Conservation (phyloP, 495 filamentous ascomycete species). For the Xylona heveae region DNA sequence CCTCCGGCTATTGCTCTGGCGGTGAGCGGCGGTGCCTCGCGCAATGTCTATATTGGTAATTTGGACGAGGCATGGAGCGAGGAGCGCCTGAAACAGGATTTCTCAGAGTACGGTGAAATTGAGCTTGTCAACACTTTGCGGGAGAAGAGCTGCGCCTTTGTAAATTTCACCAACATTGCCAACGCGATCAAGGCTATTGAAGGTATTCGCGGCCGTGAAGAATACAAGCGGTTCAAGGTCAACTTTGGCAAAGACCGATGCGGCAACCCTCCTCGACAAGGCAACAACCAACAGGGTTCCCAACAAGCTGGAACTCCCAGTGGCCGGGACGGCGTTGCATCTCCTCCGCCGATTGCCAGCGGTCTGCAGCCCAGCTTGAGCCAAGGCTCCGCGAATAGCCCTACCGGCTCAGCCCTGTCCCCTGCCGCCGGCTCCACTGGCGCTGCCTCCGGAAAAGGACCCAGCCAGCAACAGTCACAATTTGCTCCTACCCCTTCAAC, state of each 20-base stretch:
- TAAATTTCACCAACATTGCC: conserved; percentile 99
- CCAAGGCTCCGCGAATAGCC: conserved; percentile 46
- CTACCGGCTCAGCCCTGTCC: conserved; percentile 34
- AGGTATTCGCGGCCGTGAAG: conserved; percentile 78
- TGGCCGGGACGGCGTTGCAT: conserved; percentile 13
- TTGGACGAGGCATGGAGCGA: conserved; percentile 93
- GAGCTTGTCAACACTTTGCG: conserved; percentile 90
- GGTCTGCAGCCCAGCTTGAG: conserved; percentile 26
- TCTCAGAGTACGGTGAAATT: conserved; percentile 94
- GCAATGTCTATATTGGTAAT: conserved; percentile 96
- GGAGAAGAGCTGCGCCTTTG: conserved; percentile 98
- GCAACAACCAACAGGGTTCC: conserved; percentile 34
- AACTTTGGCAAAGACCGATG: conserved; percentile 99
- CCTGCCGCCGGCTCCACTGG: conserved; percentile 29
- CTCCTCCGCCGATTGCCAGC: conserved; percentile 38
- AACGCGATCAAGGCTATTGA: conserved; percentile 99
- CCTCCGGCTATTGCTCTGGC: conserved; percentile 91
- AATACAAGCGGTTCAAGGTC: conserved; percentile 96
- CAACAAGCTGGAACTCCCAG: conserved; percentile 18
- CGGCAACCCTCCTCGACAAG: conserved; percentile 81
- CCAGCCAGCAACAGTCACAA: conserved; percentile 15
- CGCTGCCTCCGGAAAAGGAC: conserved; percentile 30
- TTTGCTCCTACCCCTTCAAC: conserved; percentile 39
- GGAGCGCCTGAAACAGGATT: conserved; percentile 87
- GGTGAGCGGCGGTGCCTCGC: conserved; percentile 84